Evolutionary conservation across 352 stramenopile species (phyloP).

Genomic region (Achlya hypogyna): DNA sequence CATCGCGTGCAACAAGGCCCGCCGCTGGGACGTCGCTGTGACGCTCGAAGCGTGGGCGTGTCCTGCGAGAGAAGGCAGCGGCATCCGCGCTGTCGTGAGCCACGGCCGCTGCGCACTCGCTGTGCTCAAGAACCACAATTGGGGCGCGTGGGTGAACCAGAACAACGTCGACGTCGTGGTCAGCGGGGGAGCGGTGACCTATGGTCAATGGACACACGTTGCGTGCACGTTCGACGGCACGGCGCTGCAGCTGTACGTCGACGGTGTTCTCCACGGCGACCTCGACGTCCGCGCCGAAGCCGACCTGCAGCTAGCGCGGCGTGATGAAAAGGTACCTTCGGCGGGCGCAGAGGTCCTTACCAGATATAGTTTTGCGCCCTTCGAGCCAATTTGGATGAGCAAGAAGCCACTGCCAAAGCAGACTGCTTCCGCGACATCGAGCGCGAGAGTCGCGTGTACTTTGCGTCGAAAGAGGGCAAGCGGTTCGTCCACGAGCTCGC

Average conservation of each 20-base stretch:
- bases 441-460: slow-evolving; percentile 48
- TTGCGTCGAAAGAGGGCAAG: slow-evolving; percentile 63
- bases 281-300: slow-evolving; percentile 32
- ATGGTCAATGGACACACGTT: slow-evolving; percentile 79
- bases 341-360: neutral
- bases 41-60: slow-evolving; percentile 51
- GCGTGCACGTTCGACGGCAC: slow-evolving; percentile 85
- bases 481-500: slow-evolving; percentile 45
- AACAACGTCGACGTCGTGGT: slow-evolving; percentile 68
- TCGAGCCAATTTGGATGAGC: slow-evolving; percentile 34
- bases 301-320: neutral
- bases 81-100: slow-evolving; percentile 13
- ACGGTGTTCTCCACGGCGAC: slow-evolving; percentile 60
- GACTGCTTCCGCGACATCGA: slow-evolving; percentile 68
- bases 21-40: slow-evolving; percentile 21
- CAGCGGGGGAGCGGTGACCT: slow-evolving; percentile 37
- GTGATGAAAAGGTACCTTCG: neutral
- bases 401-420: slow-evolving; percentile 65
- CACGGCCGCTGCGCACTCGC: slow-evolving; percentile 59
- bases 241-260: slow-evolving; percentile 70
- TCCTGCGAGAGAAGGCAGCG: neutral
- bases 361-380: neutral
- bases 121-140: slow-evolving; percentile 61
- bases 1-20: neutral
- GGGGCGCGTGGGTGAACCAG: slow-evolving; percentile 73